Evolutionary conservation across 345 rosid species (phyloP).

Genomic region (Aquilaria yunnanensis): DNA sequence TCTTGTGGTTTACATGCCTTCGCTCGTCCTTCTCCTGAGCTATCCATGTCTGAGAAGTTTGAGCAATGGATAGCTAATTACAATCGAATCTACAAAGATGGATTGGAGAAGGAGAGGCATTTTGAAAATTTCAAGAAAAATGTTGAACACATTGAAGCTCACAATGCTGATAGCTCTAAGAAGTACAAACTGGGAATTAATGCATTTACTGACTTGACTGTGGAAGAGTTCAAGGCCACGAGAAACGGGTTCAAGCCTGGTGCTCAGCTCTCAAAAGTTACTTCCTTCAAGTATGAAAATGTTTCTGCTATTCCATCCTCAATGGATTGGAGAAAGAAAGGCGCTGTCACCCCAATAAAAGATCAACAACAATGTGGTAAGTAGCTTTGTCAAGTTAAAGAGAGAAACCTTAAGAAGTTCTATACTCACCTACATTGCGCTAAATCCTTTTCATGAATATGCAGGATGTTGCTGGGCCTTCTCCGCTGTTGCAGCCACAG

Average conservation of each 20-base stretch:
- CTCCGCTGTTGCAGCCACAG: conserved; percentile 54
- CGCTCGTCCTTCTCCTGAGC: conserved; percentile 13
- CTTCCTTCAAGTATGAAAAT: conserved; percentile 9
- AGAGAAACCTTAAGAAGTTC: background rate
- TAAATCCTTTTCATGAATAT: no score
- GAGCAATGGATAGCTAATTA: conserved; percentile 11
- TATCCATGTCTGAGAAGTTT: conserved; percentile 14
- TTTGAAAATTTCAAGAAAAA: conserved; percentile 14
- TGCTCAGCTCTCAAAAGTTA: background rate
- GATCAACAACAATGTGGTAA: conserved; percentile 37
- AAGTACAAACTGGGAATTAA: conserved; percentile 25
- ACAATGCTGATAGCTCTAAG: conserved; percentile 3
- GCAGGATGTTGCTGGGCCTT: conserved; percentile 60
- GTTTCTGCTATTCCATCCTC: conserved; percentile 10
- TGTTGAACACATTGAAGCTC: conserved; percentile 9
- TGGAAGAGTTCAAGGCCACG: conserved; percentile 27
- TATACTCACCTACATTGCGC: background rate
- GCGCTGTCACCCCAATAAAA: conserved; percentile 39
- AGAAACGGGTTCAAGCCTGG: conserved; percentile 20
- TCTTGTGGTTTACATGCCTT: background rate
- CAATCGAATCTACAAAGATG: conserved; percentile 1
- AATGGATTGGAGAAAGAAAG: conserved; percentile 37
- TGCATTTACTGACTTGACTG: conserved; percentile 29
- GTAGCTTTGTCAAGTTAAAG: no score
- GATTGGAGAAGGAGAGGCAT: conserved; percentile 3